Evolutionary conservation across 2,329 filamentous ascomycete species (phyloP), one percentile per base, ranked within the genome.

Genomic region (Dryadomyces quercivorus): DNA sequence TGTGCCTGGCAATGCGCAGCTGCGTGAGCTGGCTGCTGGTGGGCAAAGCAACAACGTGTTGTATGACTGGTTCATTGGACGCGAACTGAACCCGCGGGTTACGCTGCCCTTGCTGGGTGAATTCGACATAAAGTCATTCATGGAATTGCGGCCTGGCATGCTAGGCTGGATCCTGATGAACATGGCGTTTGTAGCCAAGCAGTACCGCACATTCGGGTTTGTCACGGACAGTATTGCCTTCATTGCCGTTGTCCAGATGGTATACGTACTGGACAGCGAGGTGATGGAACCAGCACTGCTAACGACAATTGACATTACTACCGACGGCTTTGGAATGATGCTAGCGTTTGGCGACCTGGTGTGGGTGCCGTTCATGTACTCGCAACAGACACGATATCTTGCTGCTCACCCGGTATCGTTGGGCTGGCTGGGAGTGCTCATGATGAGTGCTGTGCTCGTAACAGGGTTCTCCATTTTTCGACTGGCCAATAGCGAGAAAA

Each of bases 11-110:
- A 38, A 40, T 26, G 44, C 59, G 20, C 86, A 87, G 66, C 70
- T 77, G 58, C 86, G 91, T 44, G 84, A 93, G 66, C 77, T 97
- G 8, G 91, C 91, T 0, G 80, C 81, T 1, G 90, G 91, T 46
- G 91, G 90, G 16, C 80, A 86, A 64, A 83, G 82, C 1, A 91
- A 90, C 56, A 96, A 95, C 68, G 72, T 89, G 59, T 70, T 96
- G 42, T 96, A 97, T 68, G 92, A 97, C 70, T 97, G 89, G 82
- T 97, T 90, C 71, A 96, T 97, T 60, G 92, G 92, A 20, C 87
- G 92, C 31, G 92, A 97, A 69, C 82, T 97, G 57, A 97, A 97
- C 70, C 92, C 92, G 3, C 88, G 91, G 50, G 69, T 94, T 57
- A 81, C 77, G 0, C 72, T 95, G 22, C 90, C 90, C 2, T 67